Conservation (phyloP, 805 yeast species). For the Pichia exigua region DNA sequence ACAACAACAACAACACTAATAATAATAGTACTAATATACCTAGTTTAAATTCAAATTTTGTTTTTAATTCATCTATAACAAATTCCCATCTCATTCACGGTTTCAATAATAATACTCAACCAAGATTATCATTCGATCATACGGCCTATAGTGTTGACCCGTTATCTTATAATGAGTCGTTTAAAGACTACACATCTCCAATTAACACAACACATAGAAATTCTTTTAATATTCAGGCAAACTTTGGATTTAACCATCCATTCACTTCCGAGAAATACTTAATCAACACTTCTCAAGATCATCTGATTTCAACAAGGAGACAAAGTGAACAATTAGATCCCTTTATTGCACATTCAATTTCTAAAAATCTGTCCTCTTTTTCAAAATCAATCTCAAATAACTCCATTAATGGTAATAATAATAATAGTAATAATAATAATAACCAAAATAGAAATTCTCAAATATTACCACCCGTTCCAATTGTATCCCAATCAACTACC, state of each 20-base stretch:
- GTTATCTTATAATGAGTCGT: neutral
- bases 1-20: neutral
- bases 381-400: conserved; percentile 1
- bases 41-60: neutral
- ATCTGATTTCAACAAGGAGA: conserved; percentile 28
- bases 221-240: neutral
- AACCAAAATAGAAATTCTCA: conserved; percentile 1
- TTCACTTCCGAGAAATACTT: conserved; percentile 22
- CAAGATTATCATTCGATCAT: conserved; percentile 1
- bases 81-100: neutral
- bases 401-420: neutral
- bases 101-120: neutral
- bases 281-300: conserved; percentile 18
- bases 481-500: neutral
- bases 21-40: neutral
- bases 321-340: conserved; percentile 47
- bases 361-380: neutral
- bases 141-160: neutral
- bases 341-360: conserved; percentile 28
- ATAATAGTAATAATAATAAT: too few relatives aligned
- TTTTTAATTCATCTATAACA: neutral
- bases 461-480: conserved; percentile 2
- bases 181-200: conserved; percentile 18
- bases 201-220: neutral
- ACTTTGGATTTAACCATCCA: conserved; percentile 17